These are phyloP conservation scores for Berkeleyomyces basicola DNA, from an alignment of 2,329 filamentous ascomycete genomes.

Conservation along the genomic window DNA sequence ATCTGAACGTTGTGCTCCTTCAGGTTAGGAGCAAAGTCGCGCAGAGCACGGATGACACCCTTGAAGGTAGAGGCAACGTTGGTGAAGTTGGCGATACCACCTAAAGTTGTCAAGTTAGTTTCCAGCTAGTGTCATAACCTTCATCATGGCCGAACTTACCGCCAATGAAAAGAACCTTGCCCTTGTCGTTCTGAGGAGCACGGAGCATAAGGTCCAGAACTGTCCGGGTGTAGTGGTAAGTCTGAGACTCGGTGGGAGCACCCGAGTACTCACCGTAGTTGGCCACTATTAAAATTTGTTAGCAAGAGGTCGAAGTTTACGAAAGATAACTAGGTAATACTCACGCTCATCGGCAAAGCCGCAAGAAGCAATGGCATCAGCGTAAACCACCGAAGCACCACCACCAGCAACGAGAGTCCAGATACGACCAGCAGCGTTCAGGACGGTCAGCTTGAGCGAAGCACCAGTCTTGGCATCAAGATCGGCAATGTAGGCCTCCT, in stretches of 20 bases:
- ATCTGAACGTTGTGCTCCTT: constrained; percentile 96
- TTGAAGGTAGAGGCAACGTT: constrained; percentile 99
- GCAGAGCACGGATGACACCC: constrained; percentile 91
- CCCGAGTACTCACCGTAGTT: constrained; percentile 99
- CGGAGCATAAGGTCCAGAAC: constrained; percentile 96
- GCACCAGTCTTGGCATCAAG: constrained; percentile 98
- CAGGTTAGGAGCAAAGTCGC: constrained; percentile 71
- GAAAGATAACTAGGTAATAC: background rate
- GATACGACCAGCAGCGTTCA: constrained; percentile 80
- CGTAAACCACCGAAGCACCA: constrained; percentile 98
- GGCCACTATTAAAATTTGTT: constrained; percentile 36
- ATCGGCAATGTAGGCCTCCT: constrained; percentile 97
- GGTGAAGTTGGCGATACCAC: constrained; percentile 99
- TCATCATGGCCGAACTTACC: constrained; percentile 26
- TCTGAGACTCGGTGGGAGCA: constrained; percentile 95
- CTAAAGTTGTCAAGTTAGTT: background rate
- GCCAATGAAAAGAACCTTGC: constrained; percentile 98
- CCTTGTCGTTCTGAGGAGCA: constrained; percentile 65
- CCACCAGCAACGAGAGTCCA: constrained; percentile 98
- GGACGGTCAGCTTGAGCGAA: constrained; percentile 92
- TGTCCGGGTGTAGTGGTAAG: constrained; percentile 96
- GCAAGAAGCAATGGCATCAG: constrained; percentile 91
- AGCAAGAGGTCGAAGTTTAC: background rate
- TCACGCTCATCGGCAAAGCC: constrained; percentile 73
- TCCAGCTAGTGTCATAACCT: background rate